Conservation (phyloP, 1,284 basidiomycete species). For the Tilletia setariae region DNA sequence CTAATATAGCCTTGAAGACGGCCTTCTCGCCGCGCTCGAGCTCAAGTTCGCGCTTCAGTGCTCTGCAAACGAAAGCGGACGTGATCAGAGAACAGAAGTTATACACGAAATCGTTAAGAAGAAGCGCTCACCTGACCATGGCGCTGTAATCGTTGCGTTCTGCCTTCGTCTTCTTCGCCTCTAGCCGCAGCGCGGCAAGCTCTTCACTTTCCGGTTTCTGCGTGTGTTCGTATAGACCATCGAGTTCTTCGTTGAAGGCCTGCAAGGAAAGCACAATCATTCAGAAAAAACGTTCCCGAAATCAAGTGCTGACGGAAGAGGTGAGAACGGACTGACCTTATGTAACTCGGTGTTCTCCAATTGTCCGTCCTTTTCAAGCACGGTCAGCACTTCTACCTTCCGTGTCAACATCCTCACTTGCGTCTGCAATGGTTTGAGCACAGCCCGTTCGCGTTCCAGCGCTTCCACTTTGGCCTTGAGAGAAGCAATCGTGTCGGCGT, state of each 20-base stretch:
- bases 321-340: constrained; percentile 23
- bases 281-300: not conserved
- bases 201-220: constrained; percentile 38
- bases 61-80: constrained; percentile 6
- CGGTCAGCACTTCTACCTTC: constrained; percentile 41
- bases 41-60: constrained; percentile 28
- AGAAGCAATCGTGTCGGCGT: constrained; percentile 22
- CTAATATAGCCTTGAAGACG: constrained; percentile 22
- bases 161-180: constrained; percentile 35
- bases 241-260: constrained; percentile 53
- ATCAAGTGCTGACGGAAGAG: not conserved
- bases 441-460: constrained; percentile 12
- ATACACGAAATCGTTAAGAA: not conserved
- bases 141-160: constrained; percentile 31
- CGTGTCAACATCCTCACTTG: constrained; percentile 36
- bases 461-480: not conserved
- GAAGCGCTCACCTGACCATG: constrained; percentile 29
- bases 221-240: constrained; percentile 46
- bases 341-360: constrained; percentile 52
- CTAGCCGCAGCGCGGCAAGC: constrained; percentile 30
- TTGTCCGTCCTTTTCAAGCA: constrained; percentile 46
- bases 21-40: constrained; percentile 24
- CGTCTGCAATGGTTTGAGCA: constrained; percentile 20
- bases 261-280: not conserved
- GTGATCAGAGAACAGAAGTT: not conserved